phyloP scores from a whole-genome alignment of 2,329 filamentous ascomycete species.

The Madurella mycetomatis region DNA sequence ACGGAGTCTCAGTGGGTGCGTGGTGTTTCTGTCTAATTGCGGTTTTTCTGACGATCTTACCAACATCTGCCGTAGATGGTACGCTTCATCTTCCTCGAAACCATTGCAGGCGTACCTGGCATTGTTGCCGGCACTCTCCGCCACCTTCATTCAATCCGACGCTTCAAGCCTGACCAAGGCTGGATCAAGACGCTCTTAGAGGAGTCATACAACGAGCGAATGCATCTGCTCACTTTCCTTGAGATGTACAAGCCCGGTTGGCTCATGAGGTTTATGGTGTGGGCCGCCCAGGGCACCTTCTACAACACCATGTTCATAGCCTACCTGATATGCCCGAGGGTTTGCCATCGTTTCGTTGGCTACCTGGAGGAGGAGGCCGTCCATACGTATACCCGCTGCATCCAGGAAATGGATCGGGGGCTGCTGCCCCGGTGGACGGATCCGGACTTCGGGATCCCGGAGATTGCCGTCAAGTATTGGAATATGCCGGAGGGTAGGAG shows the following conservation, averaged over 20 bases:
- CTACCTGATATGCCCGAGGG: slow-evolving; percentile 80
- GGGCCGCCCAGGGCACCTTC: slow-evolving; percentile 90
- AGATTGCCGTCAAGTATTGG: slow-evolving; percentile 90
- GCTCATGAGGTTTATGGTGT: slow-evolving; percentile 85
- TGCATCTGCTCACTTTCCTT: slow-evolving; percentile 82
- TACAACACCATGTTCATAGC: slow-evolving; percentile 89
- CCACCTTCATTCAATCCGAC: slow-evolving; percentile 76
- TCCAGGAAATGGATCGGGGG: slow-evolving; percentile 79
- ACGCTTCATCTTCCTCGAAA: slow-evolving; percentile 88
- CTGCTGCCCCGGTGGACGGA: slow-evolving; percentile 75
- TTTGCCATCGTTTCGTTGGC: slow-evolving; percentile 90
- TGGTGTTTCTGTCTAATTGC: slow-evolving; percentile 17
- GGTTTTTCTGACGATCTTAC: neutral
- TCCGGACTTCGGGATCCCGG: slow-evolving; percentile 67
- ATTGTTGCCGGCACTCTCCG: slow-evolving; percentile 95
- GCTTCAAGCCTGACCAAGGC: slow-evolving; percentile 87
- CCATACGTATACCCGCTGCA: slow-evolving; percentile 85
- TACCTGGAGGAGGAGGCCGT: slow-evolving; percentile 97
- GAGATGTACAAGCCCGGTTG: slow-evolving; percentile 73
- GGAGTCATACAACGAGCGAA: slow-evolving; percentile 86
- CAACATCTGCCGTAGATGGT: slow-evolving; percentile 48
- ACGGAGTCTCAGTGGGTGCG: slow-evolving; percentile 76
- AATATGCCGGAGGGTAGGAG: slow-evolving; percentile 79
- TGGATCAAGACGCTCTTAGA: slow-evolving; percentile 92
- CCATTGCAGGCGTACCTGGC: slow-evolving; percentile 87